Percentiles rank a stretch among this genome's conserved stretches.
Conservation (phyloP, 2,329 filamentous ascomycete species). For the Colletotrichum simmondsii region DNA sequence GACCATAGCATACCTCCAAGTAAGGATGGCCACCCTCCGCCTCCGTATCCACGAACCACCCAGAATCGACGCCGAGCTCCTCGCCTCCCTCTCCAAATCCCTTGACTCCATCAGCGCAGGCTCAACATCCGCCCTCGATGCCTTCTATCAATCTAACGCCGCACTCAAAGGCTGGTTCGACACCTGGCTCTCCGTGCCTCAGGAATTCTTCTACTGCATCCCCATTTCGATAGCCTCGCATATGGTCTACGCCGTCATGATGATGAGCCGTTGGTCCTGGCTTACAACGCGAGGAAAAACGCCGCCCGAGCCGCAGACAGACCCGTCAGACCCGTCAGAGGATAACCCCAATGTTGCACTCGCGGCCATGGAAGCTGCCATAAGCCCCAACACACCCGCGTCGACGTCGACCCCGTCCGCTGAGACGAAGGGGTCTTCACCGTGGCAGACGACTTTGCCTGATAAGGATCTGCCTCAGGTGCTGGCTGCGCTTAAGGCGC, state of each 20-base stretch:
- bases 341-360: conserved; percentile 5
- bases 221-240: conserved; percentile 58
- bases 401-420: conserved; percentile 1
- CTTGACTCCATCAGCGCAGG: conserved; percentile 50
- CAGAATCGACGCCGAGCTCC: conserved; percentile 50
- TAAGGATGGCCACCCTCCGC: conserved; percentile 51
- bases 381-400: background rate
- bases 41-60: conserved; percentile 62
- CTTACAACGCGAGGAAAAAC: conserved; percentile 42
- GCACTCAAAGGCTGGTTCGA: conserved; percentile 62
- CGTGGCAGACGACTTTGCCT: background rate
- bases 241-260: conserved; percentile 60
- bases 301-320: background rate
- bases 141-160: conserved; percentile 59
- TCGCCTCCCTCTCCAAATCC: conserved; percentile 56
- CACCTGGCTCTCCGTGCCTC: conserved; percentile 56
- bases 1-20: conserved; percentile 49
- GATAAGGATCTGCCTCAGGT: conserved; percentile 47
- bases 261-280: conserved; percentile 63
- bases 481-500: conserved; percentile 52
- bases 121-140: conserved; percentile 56
- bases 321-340: background rate
- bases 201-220: conserved; percentile 54
- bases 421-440: background rate
- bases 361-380: conserved; percentile 22